Percentiles rank a stretch among this genome's conserved stretches.
Evolutionary conservation across 2,329 filamentous ascomycete genomes (phyloP).

Genomic region (Paramyrothecium sp.): DNA sequence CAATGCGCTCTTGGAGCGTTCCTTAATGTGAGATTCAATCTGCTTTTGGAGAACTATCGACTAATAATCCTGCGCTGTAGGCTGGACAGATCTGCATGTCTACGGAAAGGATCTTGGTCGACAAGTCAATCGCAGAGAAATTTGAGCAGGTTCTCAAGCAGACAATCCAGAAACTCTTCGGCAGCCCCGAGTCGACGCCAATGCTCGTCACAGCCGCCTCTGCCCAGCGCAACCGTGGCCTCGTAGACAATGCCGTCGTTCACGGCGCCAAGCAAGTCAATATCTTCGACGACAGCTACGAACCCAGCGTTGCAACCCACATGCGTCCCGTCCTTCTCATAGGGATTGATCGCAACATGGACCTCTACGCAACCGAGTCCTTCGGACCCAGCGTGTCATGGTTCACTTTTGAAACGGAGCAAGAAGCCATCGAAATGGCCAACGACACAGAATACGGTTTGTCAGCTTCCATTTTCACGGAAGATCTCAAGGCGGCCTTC

Average conservation of each 20-base stretch:
- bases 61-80: slow-evolving; percentile 1
- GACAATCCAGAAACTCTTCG: slow-evolving; percentile 4
- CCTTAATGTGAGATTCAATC: slow-evolving; percentile 32
- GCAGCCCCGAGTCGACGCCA: slow-evolving; percentile 2
- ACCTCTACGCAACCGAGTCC: slow-evolving; percentile 6
- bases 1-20: slow-evolving; percentile 19
- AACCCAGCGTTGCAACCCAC: neutral
- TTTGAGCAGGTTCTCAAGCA: slow-evolving; percentile 7
- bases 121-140: slow-evolving; percentile 2
- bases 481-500: slow-evolving; percentile 56
- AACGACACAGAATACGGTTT: slow-evolving; percentile 80
- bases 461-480: slow-evolving; percentile 65
- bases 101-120: slow-evolving; percentile 33
- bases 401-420: slow-evolving; percentile 3
- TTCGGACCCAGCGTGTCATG: slow-evolving; percentile 11
- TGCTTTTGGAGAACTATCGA: neutral
- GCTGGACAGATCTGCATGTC: slow-evolving; percentile 70
- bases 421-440: slow-evolving; percentile 67
- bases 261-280: slow-evolving; percentile 3
- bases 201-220: slow-evolving; percentile 5
- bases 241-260: slow-evolving; percentile 6
- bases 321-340: slow-evolving; percentile 7
- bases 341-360: slow-evolving; percentile 3
- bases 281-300: slow-evolving; percentile 1
- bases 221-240: slow-evolving; percentile 5